Conservation (phyloP, 176 grass and related monocot species). For the Pharus latifolius region DNA sequence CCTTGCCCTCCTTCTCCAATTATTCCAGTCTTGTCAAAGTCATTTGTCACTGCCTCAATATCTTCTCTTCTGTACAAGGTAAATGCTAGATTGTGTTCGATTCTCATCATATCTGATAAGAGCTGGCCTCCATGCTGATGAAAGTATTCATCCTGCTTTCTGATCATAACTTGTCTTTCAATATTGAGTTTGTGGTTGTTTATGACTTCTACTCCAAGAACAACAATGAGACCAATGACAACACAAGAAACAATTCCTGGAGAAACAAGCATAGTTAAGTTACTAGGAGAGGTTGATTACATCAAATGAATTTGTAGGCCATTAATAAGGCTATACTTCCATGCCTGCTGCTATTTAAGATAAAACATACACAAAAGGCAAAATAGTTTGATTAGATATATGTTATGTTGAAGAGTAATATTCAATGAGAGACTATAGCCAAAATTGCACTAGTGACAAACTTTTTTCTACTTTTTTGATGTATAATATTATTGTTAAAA, state of each 20-base stretch:
- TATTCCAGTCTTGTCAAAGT: not conserved
- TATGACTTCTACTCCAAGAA: not conserved
- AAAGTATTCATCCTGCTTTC: not conserved
- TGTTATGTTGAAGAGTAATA: too few relatives aligned
- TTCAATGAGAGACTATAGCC: too few relatives aligned
- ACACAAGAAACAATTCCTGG: not conserved
- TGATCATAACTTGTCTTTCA: not conserved
- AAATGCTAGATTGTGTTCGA: not conserved
- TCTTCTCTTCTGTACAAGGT: not conserved
- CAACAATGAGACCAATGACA: not conserved
- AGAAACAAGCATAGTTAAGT: not conserved
- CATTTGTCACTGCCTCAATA: not conserved
- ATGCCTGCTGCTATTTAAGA: too few relatives aligned
- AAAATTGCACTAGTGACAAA: too few relatives aligned
- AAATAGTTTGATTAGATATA: too few relatives aligned
- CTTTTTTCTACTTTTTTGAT: too few relatives aligned
- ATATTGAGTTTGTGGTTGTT: not conserved
- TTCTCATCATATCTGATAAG: not conserved
- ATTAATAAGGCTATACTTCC: too few relatives aligned
- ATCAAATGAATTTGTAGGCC: too few relatives aligned
- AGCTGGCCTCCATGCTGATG: not conserved
- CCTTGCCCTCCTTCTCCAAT: constrained; percentile 12
- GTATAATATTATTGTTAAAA: too few relatives aligned
- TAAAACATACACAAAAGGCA: too few relatives aligned
- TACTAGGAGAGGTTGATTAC: not conserved